Evolutionary conservation across 108 stramenopile species (phyloP), one percentile per base, ranked within the genome.

Genomic region (Pinguiococcus pyrenoidosus): DNA sequence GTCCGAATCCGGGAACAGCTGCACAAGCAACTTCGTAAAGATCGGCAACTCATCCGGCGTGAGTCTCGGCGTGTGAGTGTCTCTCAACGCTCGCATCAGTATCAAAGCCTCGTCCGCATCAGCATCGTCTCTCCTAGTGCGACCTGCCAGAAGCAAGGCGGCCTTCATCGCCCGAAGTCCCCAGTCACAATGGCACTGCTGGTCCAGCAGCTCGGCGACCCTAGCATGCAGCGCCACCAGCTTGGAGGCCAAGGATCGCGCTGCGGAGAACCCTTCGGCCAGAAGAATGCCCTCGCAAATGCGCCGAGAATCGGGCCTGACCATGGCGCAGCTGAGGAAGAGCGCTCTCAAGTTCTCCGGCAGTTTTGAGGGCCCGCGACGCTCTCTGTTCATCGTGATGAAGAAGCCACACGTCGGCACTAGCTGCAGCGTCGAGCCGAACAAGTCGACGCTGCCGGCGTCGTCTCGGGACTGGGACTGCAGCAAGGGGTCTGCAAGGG

Each of bases 211-310:
- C 22, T 82, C 79, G 12, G 80, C 77, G 13, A 76, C 78, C 29
- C 85, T 62, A 46, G 82, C 77, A 46, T 88, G 85, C 9, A 88
- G 65, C 1, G 84, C 85, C 27, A 85, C 85, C 48, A 88, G 84
- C 55, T 88, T 88, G 38, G 85, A 77, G 14, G 84, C 78, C 18
- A 87, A 60, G 12, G 68, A 58, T n/a, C 84, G 75, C 7, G 86
- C 86, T 8, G 74, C 78, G 54, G 84, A 79, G 47, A 87, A 87
- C 12, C 86, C 86, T 56, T 87, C 86, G 12, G 82, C 74, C 86
- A 87, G 84, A 17, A 87, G 71, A 84, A 87, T 88, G 61, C 85
- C 85, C 57, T 87, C 86, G 55, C 82, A 82, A 42, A 87, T 87
- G 18, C 79, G 76, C 45, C 76, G 82, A 48, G 85, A 72, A 37